Conservation (phyloP, 2,329 filamentous ascomycete genomes). For the Neofusicoccum laricinum region DNA sequence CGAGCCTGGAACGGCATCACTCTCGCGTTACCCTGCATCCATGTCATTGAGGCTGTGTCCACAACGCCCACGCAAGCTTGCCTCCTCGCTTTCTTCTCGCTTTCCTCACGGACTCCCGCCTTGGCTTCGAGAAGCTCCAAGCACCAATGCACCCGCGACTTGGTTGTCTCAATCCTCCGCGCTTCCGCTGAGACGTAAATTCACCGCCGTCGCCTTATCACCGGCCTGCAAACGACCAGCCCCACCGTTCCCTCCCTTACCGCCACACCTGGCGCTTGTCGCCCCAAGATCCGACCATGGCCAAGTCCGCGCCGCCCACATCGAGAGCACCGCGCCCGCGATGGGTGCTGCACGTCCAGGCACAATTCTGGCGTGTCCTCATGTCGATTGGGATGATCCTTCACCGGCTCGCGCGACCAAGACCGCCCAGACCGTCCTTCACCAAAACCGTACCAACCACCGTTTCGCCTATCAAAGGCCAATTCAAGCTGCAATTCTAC, state of each 20-base stretch:
- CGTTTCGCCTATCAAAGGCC: constrained; percentile 43
- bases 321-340: constrained; percentile 39
- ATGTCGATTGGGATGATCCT: constrained; percentile 69
- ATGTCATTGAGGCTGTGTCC: constrained; percentile 8
- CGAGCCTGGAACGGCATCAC: not conserved
- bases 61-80: not conserved
- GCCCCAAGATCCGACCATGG: not conserved
- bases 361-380: constrained; percentile 63
- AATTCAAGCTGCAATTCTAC: constrained; percentile 60
- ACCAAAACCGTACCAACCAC: constrained; percentile 53
- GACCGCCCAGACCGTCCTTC: constrained; percentile 61
- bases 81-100: not conserved
- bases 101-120: not conserved
- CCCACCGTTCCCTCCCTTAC: not conserved
- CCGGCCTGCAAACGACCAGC: not conserved
- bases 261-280: not conserved
- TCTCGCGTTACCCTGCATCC: too few relatives aligned
- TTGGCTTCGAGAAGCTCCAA: not conserved
- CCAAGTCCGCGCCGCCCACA: not conserved
- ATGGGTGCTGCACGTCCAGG: constrained; percentile 62
- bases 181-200: not conserved
- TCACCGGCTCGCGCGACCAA: constrained; percentile 60
- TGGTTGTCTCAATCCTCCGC: not conserved
- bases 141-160: not conserved
- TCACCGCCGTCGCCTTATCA: not conserved